These are phyloP conservation scores for Candida khao-thaluensis DNA, from an alignment of 805 yeast species.

Conservation along the genomic window DNA sequence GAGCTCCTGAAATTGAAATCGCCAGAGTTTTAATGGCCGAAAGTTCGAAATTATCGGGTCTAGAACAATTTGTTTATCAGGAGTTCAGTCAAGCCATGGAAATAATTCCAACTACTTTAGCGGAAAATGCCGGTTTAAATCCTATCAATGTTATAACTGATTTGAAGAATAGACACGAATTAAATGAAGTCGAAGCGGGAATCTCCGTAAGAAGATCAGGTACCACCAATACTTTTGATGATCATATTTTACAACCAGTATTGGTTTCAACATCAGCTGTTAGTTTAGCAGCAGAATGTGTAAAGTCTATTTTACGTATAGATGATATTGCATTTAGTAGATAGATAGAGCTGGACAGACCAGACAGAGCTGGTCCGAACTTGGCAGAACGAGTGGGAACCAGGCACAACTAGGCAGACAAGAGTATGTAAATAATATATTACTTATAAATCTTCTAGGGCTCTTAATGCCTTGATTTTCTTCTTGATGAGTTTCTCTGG, in stretches of 20 bases:
- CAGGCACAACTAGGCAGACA: too few relatives aligned
- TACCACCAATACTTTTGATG: slow-evolving; percentile 85
- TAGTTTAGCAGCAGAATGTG: slow-evolving; percentile 93
- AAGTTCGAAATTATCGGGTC: slow-evolving; percentile 71
- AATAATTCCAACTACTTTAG: slow-evolving; percentile 89
- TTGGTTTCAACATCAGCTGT: slow-evolving; percentile 93
- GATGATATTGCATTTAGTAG: slow-evolving; percentile 91
- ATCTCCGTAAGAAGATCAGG: slow-evolving; percentile 93
- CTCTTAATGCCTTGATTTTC: slow-evolving; percentile 27
- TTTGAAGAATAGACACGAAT: slow-evolving; percentile 84
- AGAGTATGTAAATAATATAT: not conserved
- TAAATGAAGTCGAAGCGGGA: slow-evolving; percentile 92
- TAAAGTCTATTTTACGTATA: slow-evolving; percentile 90
- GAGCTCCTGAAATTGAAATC: slow-evolving; percentile 94
- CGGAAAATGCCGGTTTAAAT: slow-evolving; percentile 93
- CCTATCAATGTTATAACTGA: slow-evolving; percentile 91
- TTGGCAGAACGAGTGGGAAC: too few relatives aligned
- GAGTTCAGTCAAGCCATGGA: slow-evolving; percentile 92
- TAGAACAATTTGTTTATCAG: slow-evolving; percentile 86
- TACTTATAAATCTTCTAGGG: not conserved
- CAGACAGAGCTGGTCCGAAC: too few relatives aligned
- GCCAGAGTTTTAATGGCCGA: slow-evolving; percentile 72
- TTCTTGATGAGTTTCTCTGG: slow-evolving; percentile 55
- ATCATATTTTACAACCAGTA: slow-evolving; percentile 95
- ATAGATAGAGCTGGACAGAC: too few relatives aligned